Evolutionary conservation across 176 grass and related monocot genomes (phyloP).

Genomic region (Rhipidocladum racemiflorum): DNA sequence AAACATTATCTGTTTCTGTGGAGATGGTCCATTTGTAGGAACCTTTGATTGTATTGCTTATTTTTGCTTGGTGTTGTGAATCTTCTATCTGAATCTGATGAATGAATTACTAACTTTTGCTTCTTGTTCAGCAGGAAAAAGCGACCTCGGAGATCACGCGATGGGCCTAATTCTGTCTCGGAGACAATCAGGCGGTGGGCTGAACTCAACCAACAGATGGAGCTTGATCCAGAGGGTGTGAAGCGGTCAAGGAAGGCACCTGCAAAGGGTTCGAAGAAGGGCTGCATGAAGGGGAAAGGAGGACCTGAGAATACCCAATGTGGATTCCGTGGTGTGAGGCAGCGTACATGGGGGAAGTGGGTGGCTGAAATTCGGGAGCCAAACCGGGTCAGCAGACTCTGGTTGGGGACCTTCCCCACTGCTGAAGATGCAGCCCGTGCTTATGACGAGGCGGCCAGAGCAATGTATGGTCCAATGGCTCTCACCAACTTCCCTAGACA

Average conservation of each 20-base stretch:
- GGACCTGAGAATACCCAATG: constrained; percentile 72
- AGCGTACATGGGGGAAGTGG: constrained; percentile 94
- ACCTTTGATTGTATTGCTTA: neutral
- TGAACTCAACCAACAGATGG: constrained; percentile 53
- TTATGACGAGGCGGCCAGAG: constrained; percentile 83
- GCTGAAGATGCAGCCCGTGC: constrained; percentile 57
- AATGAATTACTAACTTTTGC: neutral
- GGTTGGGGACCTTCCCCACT: constrained; percentile 82
- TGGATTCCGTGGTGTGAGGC: constrained; percentile 76
- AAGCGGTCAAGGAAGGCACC: constrained; percentile 47
- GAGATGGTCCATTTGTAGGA: neutral
- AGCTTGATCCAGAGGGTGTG: neutral
- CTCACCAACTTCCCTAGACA: constrained; percentile 53
- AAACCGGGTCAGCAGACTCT: constrained; percentile 60
- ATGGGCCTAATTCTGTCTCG: constrained; percentile 58
- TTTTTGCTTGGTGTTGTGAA: neutral
- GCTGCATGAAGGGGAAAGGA: constrained; percentile 94
- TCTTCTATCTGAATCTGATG: neutral
- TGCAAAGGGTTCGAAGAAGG: constrained; percentile 93
- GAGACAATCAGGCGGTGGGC: constrained; percentile 61
- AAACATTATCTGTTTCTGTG: neutral
- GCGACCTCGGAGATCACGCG: constrained; percentile 52
- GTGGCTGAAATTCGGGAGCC: constrained; percentile 94
- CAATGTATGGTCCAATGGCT: constrained; percentile 74
- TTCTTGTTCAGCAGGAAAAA: constrained; percentile 53